Base-by-base conservation (phyloP, 2,329 filamentous ascomycete genomes). In the Colletotrichum kahawae region DNA sequence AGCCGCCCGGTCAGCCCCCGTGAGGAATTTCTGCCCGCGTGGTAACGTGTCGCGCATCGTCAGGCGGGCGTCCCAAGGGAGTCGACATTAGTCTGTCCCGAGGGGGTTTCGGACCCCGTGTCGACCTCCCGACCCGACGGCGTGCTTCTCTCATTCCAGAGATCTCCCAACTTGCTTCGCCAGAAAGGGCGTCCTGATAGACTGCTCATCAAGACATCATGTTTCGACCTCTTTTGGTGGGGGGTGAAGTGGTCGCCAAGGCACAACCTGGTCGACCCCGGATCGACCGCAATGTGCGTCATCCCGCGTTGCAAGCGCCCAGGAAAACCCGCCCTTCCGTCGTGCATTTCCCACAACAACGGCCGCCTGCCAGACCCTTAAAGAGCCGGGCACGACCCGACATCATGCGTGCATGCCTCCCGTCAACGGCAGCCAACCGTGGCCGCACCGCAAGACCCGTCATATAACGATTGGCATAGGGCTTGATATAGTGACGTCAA, bases 401-500 rank as follows among this genome's bases (percentile, higher is more conserved):
- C 57, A 36, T 64, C 69, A 36, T 59, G 24, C 14, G 14, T 31
- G 27, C 68, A 64, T 67, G 33, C 68, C 62, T 70, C 27, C 43
- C 65, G 33, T 70, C 67, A 54, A 65, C 54, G 60, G 62, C 67
- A 38, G 36, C 59, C n/a, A 48, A 68, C 59, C 14, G 60, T 54
- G 21, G 27, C 62, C 38, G 60, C 51, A 33, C 38, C 63, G 29
- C 59, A 63, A 75, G 57, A 75, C 72, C 63, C 67, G 69, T 70
- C 69, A 64, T 43, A 75, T 67, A 59, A 64, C 31, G 69, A 75
- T 75, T 10, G 72, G 59, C 72, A 59, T 71, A 16, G 34, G 29
- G 69, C 48, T 72, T 56, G 62, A 29, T n/a, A 5, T n/a, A 63
- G 69, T 75, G 69, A 75, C 72, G 72, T 75, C 70, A 60, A 72